These are phyloP conservation scores for Macrophomina phaseolina DNA, from an alignment of 2,329 filamentous ascomycete genomes.

Conservation along the genomic window DNA sequence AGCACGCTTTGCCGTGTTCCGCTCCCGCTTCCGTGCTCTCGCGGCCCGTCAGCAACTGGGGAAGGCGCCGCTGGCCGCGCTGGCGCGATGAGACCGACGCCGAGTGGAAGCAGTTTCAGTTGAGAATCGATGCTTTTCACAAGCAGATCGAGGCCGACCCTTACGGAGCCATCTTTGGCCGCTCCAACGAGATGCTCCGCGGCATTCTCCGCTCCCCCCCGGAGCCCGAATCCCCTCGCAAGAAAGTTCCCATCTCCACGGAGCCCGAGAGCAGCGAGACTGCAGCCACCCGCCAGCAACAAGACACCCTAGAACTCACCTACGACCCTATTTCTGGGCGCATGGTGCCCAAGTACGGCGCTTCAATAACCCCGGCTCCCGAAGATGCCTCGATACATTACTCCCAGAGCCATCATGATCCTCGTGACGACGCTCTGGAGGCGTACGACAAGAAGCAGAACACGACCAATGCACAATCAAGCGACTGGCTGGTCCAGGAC, in stretches of 20 bases:
- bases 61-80: slow-evolving; percentile 24
- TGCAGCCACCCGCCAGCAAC: not conserved
- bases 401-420: slow-evolving; percentile 17
- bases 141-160: slow-evolving; percentile 46
- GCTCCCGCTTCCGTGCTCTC: not conserved
- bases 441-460: slow-evolving; percentile 20
- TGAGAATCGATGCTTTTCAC: slow-evolving; percentile 20
- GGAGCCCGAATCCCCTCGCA: slow-evolving; percentile 31
- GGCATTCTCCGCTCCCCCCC: slow-evolving; percentile 41
- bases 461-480: not conserved
- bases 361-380: not conserved
- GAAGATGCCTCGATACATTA: slow-evolving; percentile 27
- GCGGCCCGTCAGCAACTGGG: slow-evolving; percentile 20
- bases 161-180: slow-evolving; percentile 51
- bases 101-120: slow-evolving; percentile 20
- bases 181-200: slow-evolving; percentile 42
- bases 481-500: not conserved
- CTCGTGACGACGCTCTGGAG: slow-evolving; percentile 18
- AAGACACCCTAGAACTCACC: slow-evolving; percentile 21
- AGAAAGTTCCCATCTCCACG: slow-evolving; percentile 31
- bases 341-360: slow-evolving; percentile 37
- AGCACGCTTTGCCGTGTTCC: not conserved
- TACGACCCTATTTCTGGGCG: slow-evolving; percentile 47
- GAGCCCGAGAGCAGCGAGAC: not conserved
- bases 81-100: slow-evolving; percentile 19